phyloP scores from a whole-genome alignment of 495 filamentous ascomycete species.

The Talaromyces ruber region DNA sequence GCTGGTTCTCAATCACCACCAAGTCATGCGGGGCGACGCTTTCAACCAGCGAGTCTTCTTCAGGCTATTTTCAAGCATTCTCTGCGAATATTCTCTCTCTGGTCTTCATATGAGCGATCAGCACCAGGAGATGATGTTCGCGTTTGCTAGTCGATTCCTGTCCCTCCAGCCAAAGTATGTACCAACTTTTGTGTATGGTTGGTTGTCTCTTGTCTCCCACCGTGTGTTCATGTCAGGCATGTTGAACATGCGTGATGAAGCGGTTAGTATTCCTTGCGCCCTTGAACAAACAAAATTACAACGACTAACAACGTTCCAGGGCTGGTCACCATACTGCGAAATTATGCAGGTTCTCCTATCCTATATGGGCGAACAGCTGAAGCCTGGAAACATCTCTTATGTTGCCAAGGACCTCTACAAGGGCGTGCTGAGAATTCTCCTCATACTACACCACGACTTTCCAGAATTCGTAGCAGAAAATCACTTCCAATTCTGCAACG shows the following conservation, averaged over 20 bases:
- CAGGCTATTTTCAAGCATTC: constrained; percentile 77
- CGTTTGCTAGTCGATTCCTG: constrained; percentile 64
- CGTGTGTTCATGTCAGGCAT: constrained; percentile 78
- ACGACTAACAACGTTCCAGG: constrained; percentile 24
- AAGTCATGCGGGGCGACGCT: constrained; percentile 67
- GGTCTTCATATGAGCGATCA: constrained; percentile 42
- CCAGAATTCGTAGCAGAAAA: constrained; percentile 86
- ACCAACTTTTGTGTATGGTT: constrained; percentile 74
- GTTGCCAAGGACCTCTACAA: constrained; percentile 78
- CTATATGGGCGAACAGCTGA: constrained; percentile 74
- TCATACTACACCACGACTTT: constrained; percentile 88
- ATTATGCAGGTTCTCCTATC: constrained; percentile 66
- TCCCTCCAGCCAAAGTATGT: constrained; percentile 68
- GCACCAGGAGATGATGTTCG: constrained; percentile 60
- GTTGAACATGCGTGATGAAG: constrained; percentile 57
- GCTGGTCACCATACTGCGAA: constrained; percentile 68
- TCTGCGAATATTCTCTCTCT: constrained; percentile 56
- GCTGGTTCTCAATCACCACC: constrained; percentile 76
- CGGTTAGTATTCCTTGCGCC: constrained; percentile 14
- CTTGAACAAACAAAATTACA: background rate
- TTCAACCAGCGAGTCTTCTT: constrained; percentile 89
- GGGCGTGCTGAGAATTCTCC: constrained; percentile 68
- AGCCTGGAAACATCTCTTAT: constrained; percentile 57
- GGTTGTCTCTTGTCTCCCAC: constrained; percentile 76
- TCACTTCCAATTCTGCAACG: constrained; percentile 75